Conservation (phyloP, 1,284 basidiomycete species). For the Apiotrichum laibachii region DNA sequence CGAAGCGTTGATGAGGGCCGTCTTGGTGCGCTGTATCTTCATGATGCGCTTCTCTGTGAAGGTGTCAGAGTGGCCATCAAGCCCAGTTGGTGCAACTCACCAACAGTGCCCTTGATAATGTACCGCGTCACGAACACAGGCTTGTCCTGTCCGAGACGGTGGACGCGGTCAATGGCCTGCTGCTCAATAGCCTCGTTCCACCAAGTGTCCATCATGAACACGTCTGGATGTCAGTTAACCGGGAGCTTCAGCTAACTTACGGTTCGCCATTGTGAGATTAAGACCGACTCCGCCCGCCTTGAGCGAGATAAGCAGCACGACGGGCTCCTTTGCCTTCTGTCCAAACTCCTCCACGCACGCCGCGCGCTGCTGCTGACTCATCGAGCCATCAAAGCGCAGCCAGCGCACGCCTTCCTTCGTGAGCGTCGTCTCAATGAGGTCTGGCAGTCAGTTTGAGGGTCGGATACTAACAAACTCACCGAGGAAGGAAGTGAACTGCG, state of each 20-base stretch:
- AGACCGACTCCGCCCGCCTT: conserved; percentile 93
- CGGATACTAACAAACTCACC: no score
- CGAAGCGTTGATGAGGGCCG: conserved; percentile 50
- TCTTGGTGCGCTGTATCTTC: conserved; percentile 64
- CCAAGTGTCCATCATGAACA: conserved; percentile 97
- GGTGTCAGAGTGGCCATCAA: conserved; percentile 24
- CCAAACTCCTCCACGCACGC: conserved; percentile 74
- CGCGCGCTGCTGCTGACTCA: conserved; percentile 80
- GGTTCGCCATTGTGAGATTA: conserved; percentile 57
- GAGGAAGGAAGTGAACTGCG: conserved; percentile 69
- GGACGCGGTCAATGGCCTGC: conserved; percentile 67
- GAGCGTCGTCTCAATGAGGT: conserved; percentile 73
- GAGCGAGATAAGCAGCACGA: conserved; percentile 81
- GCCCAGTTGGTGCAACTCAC: conserved; percentile 54
- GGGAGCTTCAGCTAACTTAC: conserved; percentile 18
- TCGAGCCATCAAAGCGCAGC: conserved; percentile 88
- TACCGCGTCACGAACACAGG: conserved; percentile 86
- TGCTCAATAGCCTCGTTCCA: conserved; percentile 89
- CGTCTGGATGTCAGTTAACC: conserved; percentile 56
- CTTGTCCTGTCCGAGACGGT: conserved; percentile 45
- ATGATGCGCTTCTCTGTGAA: conserved; percentile 73
- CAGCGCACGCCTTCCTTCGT: conserved; percentile 70
- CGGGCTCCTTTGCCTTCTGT: conserved; percentile 62
- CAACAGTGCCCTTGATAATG: conserved; percentile 61
- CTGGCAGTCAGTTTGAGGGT: conserved; percentile 39